Evolutionary conservation across 495 filamentous ascomycete species (phyloP).

Genomic region (Aspergillus nanangensis): DNA sequence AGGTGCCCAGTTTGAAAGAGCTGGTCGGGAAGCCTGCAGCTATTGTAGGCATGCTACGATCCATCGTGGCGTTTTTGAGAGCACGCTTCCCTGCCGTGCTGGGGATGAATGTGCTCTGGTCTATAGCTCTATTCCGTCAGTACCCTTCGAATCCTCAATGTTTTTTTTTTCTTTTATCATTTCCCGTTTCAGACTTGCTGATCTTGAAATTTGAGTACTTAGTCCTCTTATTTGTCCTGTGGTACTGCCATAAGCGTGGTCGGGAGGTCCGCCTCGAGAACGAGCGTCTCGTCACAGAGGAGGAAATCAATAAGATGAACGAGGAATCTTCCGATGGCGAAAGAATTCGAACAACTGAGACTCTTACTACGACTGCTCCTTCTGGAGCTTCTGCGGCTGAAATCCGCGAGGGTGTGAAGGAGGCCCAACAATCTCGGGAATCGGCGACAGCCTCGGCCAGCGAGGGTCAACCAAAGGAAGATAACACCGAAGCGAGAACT

Average conservation of each 20-base stretch:
- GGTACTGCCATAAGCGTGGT: constrained; percentile 96
- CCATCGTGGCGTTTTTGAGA: constrained; percentile 80
- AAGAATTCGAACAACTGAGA: constrained; percentile 37
- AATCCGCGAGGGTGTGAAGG: constrained; percentile 37
- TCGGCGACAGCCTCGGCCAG: constrained; percentile 9
- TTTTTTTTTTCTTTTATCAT: constrained; percentile 5
- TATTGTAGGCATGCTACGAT: constrained; percentile 73
- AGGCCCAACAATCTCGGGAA: constrained; percentile 31
- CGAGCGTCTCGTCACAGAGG: constrained; percentile 54
- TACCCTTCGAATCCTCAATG: neutral
- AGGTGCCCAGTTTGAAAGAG: constrained; percentile 64
- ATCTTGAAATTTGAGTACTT: neutral
- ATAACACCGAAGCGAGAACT: constrained; percentile 5
- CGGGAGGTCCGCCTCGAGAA: constrained; percentile 74
- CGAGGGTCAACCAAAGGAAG: constrained; percentile 4
- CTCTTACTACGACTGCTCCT: constrained; percentile 42
- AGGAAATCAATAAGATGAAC: constrained; percentile 42
- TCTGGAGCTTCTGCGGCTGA: constrained; percentile 39
- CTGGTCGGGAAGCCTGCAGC: constrained; percentile 84
- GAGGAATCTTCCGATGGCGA: constrained; percentile 22
- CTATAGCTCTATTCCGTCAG: constrained; percentile 77
- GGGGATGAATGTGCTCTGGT: constrained; percentile 81
- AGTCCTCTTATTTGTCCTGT: constrained; percentile 88
- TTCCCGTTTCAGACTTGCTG: neutral
- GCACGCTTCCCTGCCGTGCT: constrained; percentile 80